Evolutionary conservation across 257 asterid species (phyloP), one percentile per base, ranked within the genome.

Genomic region (Gentiana dahurica): DNA sequence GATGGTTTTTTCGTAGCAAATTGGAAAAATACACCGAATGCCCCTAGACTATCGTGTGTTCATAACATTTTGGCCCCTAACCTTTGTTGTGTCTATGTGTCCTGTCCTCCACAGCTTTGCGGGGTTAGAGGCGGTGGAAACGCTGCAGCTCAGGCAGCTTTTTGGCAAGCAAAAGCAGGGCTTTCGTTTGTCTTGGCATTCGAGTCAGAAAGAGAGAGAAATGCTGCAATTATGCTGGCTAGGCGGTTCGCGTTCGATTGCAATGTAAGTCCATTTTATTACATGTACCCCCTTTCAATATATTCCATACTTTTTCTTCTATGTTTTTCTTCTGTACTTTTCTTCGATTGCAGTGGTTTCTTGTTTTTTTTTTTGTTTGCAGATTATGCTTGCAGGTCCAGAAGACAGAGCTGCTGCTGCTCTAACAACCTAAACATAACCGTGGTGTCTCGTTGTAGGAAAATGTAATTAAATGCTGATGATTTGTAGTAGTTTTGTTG

Each of bases 41-140:
- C 24, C 24, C 24, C 24, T 24, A 24, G 24, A 24, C 24, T 24
- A 24, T 24, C 24, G 24, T 24, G 24, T 24, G 24, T 24, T 24
- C 24, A 24, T 24, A 24, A 24, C 24, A 24, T 24, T 24, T 24
- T 24, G 24, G 24, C 24, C 24, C 24, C 24, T 24, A 24, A 24
- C 24, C 24, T 24, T 24, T 24, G 24, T 24, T 24, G 24, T 24
- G 24, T 24, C 24, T 24, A 24, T 1, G 24, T 24, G 24, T 24
- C 24, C 24, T 24, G 24, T 24, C 24, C 24, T 50, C 37, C 39
- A 46, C 79, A 89, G 97, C 77, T 89, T 6, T 89, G 97, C 74
- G 97, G 97, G 54, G 81, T 86, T 61, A 77, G 97, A 86, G 97
- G 97, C 36, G 93, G 94, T 15, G 97, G 97, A 2, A 89, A 78